A percentile compares a stretch with the other conserved stretches of the same genome.
Evolutionary conservation across 176 grass and related monocot species (phyloP).

Genomic region (Melocanna baccifera): DNA sequence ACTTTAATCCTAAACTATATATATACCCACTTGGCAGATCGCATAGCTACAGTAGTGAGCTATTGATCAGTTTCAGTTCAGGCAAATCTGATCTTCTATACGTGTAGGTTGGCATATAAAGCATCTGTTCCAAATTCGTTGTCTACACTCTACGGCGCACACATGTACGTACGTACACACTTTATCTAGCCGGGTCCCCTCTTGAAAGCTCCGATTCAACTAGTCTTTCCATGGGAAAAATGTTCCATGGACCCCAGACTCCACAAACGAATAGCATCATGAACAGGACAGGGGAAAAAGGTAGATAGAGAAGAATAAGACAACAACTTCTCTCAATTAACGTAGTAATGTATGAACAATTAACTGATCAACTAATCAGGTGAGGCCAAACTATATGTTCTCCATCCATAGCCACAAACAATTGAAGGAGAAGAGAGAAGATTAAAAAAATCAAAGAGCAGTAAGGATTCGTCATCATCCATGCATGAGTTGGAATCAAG

Average conservation of each 20-base stretch:
- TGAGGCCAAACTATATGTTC: neutral
- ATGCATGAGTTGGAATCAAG: constrained; percentile 26
- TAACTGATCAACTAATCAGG: neutral
- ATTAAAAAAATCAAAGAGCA: neutral
- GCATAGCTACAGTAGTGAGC: neutral
- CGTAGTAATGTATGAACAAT: neutral
- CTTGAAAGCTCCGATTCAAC: constrained; percentile 8
- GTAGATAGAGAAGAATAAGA: neutral
- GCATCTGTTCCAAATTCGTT: neutral
- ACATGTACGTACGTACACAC: neutral
- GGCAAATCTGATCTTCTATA: neutral
- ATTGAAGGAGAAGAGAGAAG: neutral
- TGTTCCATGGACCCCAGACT: constrained; percentile 31
- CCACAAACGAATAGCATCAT: constrained; percentile 31
- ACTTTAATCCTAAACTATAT: neutral
- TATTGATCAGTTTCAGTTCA: neutral
- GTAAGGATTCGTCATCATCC: neutral
- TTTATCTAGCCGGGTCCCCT: neutral
- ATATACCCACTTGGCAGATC: neutral
- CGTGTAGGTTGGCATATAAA: neutral
- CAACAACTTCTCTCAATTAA: neutral
- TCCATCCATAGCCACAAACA: constrained; percentile 36
- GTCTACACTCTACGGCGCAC: neutral
- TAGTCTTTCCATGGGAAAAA: neutral
- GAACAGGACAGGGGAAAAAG: neutral